Base-by-base conservation (phyloP, 768 basidiomycete species). In the Brasilioporus rufonigricans region DNA sequence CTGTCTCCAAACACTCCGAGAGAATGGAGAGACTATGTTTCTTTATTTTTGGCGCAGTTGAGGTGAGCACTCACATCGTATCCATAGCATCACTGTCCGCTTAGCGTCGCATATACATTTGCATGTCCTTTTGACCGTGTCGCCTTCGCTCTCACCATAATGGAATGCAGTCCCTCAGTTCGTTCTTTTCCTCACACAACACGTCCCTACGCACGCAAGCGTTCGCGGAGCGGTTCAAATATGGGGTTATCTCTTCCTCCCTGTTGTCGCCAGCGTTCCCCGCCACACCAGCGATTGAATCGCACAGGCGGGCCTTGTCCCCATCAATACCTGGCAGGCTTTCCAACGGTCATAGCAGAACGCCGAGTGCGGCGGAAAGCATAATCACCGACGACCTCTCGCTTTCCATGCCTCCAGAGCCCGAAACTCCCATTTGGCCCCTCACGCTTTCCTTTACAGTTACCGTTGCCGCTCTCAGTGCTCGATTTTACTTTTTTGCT, bases 141-240 rank as follows among this genome's bases (percentile, higher is more conserved):
- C 40, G 52, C 43, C 36, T 61, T 50, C 44, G 24, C 33, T 58
- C 51, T 58, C 29, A 46, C 59, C 44, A 18, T 53, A 35, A 52
- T 58, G 45, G 51, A 23, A 54, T 53, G 38, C 61, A 81, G 80
- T 60, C 73, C 32, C 57, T 80, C 18, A 57, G 71, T 55, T 68
- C 75, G 29, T 52, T 75, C 29, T 70, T 80, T 33, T 50, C 58
- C 39, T 69, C 75, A 6, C 65, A 71, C 39, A 65, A 72, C 32
- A 58, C 68, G 10, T 63, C 76, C 24, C 69, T 59, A 54, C 67
- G 74, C 7, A 67, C 76, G 4, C 79, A 71, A 57, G 76, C 79
- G 19, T 87, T 90, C 61, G 80, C 82, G 10, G 89, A 92, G 70
- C 85, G 80, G 39, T 91, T 92, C 81, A 91, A 91, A 67, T 91